Conservation (phyloP, 768 basidiomycete genomes). For the Tubosaeta brunneosetosa region DNA sequence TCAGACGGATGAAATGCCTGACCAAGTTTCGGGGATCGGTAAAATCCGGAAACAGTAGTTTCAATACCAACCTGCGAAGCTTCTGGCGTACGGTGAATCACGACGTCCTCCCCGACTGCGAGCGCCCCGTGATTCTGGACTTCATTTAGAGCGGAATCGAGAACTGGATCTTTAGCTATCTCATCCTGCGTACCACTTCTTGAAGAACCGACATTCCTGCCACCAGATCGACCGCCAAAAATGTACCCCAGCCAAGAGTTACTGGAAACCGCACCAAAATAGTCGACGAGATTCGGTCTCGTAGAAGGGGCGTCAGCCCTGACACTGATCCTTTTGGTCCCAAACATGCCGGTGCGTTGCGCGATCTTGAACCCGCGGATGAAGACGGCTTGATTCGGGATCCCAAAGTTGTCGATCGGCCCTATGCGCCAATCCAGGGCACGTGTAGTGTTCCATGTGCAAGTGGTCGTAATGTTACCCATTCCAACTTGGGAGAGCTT, state of each 20-base stretch:
- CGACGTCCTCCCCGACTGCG: not conserved
- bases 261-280: not conserved
- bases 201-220: not conserved
- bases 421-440: too few species aligned
- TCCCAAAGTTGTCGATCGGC: too few species aligned
- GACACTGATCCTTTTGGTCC: not conserved
- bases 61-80: not conserved
- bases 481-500: not conserved
- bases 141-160: conserved; percentile 1
- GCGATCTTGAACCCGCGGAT: too few species aligned
- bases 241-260: not conserved
- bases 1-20: conserved; percentile 10
- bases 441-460: conserved; percentile 10
- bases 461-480: conserved; percentile 2
- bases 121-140: not conserved
- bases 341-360: too few species aligned
- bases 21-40: not conserved
- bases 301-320: not conserved
- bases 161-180: not conserved
- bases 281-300: not conserved
- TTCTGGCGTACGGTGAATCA: too few species aligned
- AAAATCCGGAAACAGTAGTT: not conserved
- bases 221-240: not conserved
- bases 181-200: not conserved
- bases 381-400: too few species aligned